Conservation (phyloP, 2,329 filamentous ascomycete species). For the Cladosporium halotolerans region DNA sequence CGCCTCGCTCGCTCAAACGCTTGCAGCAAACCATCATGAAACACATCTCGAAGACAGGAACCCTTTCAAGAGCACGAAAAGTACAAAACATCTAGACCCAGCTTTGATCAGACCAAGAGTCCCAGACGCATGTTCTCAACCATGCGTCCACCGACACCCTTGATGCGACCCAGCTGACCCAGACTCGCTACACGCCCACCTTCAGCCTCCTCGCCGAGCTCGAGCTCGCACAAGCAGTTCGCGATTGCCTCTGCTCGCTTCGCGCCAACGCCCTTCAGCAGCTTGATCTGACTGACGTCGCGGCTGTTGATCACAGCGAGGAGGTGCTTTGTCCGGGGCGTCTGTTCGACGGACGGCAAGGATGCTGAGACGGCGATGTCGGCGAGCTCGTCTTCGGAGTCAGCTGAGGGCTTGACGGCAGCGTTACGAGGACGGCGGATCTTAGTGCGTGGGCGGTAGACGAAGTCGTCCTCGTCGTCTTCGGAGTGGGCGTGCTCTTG, state of each 20-base stretch:
- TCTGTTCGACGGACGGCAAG: conserved; percentile 25
- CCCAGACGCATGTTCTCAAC: conserved; percentile 46
- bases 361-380: neutral
- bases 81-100: neutral
- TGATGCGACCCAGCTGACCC: conserved; percentile 40
- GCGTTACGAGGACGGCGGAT: conserved; percentile 15
- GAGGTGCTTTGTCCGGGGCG: conserved; percentile 56
- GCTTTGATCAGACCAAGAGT: conserved; percentile 18
- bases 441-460: conserved; percentile 35
- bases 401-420: conserved; percentile 16
- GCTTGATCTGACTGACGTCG: conserved; percentile 58
- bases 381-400: conserved; percentile 29
- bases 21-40: neutral
- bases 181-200: conserved; percentile 31
- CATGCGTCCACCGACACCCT: conserved; percentile 45
- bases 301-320: conserved; percentile 68
- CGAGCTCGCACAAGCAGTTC: conserved; percentile 42
- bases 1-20: conserved; percentile 10
- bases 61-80: neutral
- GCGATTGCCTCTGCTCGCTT: conserved; percentile 60
- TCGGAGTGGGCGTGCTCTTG: conserved; percentile 16
- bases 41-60: neutral
- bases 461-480: conserved; percentile 35
- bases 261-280: conserved; percentile 63
- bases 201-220: conserved; percentile 26